A percentile compares a stretch with the other conserved stretches of the same genome.
Evolutionary conservation across 805 yeast species (phyloP).

Genomic region (Schizosaccharomyces cryophilus): DNA sequence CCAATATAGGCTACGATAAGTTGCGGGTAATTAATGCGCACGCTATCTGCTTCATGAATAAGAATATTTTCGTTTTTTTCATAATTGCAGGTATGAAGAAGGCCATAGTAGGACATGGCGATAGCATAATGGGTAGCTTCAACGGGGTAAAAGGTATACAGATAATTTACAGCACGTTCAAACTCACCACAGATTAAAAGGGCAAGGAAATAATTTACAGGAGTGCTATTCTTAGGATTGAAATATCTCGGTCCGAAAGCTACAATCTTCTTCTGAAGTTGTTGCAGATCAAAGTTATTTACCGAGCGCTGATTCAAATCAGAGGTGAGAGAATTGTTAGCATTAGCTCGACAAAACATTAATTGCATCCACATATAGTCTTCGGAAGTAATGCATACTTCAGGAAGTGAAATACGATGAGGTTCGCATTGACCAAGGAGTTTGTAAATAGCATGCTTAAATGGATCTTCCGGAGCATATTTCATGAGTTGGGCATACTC

Average conservation of each 20-base stretch:
- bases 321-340: background rate
- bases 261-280: constrained; percentile 32
- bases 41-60: background rate
- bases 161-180: constrained; percentile 51
- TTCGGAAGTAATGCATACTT: constrained; percentile 52
- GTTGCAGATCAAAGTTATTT: background rate
- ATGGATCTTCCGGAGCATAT: constrained; percentile 50
- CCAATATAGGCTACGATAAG: constrained; percentile 60
- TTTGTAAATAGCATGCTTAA: constrained; percentile 70
- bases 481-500: constrained; percentile 74
- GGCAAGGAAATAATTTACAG: constrained; percentile 50
- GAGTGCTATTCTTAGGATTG: constrained; percentile 31
- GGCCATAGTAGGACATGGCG: constrained; percentile 48
- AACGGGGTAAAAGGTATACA: constrained; percentile 39
- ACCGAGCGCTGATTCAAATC: background rate
- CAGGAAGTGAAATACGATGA: constrained; percentile 41
- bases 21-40: constrained; percentile 26
- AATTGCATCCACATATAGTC: constrained; percentile 96
- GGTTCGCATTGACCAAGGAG: constrained; percentile 74
- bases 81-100: constrained; percentile 26
- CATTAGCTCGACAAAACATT: constrained; percentile 35
- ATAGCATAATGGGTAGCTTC: constrained; percentile 85
- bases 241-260: constrained; percentile 54
- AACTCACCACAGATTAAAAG: constrained; percentile 54
- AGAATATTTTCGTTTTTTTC: constrained; percentile 7